Percentiles rank a stretch among this genome's conserved stretches.
These are phyloP conservation scores for Serendipita sp. DNA, from an alignment of 768 basidiomycete species.

Conservation along the genomic window DNA sequence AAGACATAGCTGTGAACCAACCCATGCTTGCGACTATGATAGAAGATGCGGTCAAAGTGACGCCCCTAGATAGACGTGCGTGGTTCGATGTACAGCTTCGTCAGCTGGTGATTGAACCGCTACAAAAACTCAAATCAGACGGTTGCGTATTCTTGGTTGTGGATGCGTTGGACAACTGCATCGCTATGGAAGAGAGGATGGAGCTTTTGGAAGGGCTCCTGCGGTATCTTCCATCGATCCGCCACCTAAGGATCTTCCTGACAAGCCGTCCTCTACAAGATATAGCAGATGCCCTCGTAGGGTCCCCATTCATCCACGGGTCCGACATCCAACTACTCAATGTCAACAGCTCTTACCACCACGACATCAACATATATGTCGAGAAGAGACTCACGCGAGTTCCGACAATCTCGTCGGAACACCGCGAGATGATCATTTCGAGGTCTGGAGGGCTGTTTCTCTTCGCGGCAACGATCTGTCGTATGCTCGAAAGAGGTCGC, in stretches of 20 bases:
- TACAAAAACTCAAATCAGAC: neutral
- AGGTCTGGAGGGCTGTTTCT: neutral
- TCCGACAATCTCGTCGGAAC: neutral
- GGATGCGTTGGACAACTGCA: constrained; percentile 2
- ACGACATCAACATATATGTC: neutral
- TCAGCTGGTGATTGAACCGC: neutral
- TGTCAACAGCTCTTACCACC: neutral
- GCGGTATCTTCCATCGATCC: neutral
- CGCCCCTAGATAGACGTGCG: neutral
- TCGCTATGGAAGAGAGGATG: neutral
- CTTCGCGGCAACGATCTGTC: neutral
- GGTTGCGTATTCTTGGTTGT: neutral
- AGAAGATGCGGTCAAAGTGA: neutral
- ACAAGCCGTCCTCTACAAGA: neutral
- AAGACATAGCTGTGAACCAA: neutral
- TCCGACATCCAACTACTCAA: neutral
- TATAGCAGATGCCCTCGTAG: neutral
- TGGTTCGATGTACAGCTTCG: neutral
- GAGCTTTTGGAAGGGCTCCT: neutral
- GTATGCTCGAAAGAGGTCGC: neutral
- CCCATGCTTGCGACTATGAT: neutral
- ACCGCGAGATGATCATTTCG: neutral
- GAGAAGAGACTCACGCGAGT: neutral
- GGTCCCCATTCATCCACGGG: neutral
- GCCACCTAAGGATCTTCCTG: neutral